phyloP scores from a whole-genome alignment of 768 basidiomycete species.

The Mycena polygramma region DNA sequence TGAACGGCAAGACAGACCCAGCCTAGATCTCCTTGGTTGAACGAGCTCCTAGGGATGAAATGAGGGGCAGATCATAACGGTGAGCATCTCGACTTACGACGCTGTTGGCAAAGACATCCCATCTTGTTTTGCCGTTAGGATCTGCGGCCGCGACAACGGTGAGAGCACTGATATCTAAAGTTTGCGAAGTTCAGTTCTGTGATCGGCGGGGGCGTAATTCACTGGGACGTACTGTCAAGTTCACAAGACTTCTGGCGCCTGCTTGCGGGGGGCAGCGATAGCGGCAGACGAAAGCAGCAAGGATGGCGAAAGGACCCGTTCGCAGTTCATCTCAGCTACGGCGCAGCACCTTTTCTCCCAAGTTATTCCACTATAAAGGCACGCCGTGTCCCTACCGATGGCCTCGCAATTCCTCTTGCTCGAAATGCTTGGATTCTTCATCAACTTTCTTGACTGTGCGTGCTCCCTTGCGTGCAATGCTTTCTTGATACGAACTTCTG shows the following conservation, averaged over 20 bases:
- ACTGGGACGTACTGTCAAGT: conserved; percentile 16
- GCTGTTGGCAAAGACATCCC: conserved; percentile 1
- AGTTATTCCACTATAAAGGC: too few relatives aligned
- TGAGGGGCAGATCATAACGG: not conserved
- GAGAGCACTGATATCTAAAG: conserved; percentile 17
- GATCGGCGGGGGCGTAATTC: too few relatives aligned
- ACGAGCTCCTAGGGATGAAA: conserved; percentile 7
- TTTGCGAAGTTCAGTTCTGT: not conserved
- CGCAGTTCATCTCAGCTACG: too few relatives aligned
- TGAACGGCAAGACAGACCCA: conserved; percentile 13
- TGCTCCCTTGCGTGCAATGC: too few relatives aligned
- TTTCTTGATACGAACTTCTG: too few relatives aligned
- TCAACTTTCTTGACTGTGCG: too few relatives aligned
- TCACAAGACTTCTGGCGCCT: conserved; percentile 31
- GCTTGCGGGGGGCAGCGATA: conserved; percentile 20
- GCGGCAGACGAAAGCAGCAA: conserved; percentile 24
- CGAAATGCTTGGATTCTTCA: too few relatives aligned
- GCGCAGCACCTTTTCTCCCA: too few relatives aligned
- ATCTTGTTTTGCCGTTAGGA: not conserved
- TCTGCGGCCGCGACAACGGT: conserved; percentile 26
- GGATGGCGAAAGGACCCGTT: conserved; percentile 25
- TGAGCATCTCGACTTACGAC: not conserved
- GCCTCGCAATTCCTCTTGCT: too few relatives aligned
- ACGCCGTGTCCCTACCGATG: too few relatives aligned
- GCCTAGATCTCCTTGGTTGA: conserved; percentile 24